Percentiles rank a stretch among this genome's conserved stretches.
These are phyloP conservation scores for Bombardia bombarda DNA, from an alignment of 495 filamentous ascomycete genomes.

Conservation along the genomic window DNA sequence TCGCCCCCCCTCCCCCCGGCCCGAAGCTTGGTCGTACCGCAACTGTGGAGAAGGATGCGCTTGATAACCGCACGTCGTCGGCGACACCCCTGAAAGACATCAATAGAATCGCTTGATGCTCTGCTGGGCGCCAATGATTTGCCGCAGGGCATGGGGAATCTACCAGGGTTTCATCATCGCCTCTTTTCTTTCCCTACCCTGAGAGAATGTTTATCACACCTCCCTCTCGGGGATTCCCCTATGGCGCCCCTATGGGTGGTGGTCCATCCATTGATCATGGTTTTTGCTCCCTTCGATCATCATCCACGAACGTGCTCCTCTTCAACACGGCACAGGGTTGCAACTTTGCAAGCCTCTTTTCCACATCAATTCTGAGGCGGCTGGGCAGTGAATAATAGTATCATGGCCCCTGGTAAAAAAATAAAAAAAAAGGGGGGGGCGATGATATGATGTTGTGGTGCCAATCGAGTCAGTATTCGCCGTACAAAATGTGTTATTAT, in stretches of 20 bases:
- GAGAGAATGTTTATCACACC: no score
- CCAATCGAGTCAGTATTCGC: not conserved
- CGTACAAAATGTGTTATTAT: not conserved
- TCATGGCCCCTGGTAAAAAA: no score
- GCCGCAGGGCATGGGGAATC: no score
- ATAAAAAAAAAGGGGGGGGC: no score
- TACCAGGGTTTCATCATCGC: no score
- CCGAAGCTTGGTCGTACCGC: not conserved
- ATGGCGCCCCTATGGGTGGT: not conserved
- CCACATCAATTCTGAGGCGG: no score
- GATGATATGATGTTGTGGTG: no score
- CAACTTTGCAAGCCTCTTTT: no score
- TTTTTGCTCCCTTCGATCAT: not conserved
- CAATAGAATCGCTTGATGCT: not conserved
- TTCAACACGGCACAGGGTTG: not conserved
- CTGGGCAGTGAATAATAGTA: no score
- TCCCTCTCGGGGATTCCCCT: not conserved
- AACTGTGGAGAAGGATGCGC: constrained; percentile 4
- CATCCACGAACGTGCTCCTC: not conserved
- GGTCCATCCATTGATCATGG: not conserved
- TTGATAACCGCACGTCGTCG: constrained; percentile 8
- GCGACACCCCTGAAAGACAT: not conserved
- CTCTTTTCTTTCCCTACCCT: no score
- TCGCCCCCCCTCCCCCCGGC: not conserved
- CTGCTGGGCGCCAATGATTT: constrained; percentile 11